Evolutionary conservation across 75 land plant species (phyloP), one percentile per base, ranked within the genome.

Genomic region (Adiantum capillusveneris): DNA sequence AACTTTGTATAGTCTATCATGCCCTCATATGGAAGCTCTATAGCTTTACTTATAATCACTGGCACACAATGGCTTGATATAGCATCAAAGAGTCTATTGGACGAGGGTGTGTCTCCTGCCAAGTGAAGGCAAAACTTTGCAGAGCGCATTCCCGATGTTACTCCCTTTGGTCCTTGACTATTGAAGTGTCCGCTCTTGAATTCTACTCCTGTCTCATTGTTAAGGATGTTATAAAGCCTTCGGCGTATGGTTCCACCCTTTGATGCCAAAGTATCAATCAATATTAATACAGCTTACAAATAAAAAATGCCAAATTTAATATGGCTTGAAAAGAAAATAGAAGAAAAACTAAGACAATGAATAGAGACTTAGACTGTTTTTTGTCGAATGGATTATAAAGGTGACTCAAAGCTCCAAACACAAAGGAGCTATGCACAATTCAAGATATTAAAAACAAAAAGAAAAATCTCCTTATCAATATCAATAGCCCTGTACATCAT

Each of bases 41-140:
- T 86, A 21, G 81, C 83, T 43, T 88, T 89, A 34, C 94, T 88
- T 27, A 88, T 75, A 16, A 88, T 82, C 21, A 88, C 94, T 19
- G 94, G 94, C 20, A 88, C 79, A 59, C 94, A 88, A 51, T 88
- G 94, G 68, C 85, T 84, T 13, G 65, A 85, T 43, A 88, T 80
- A n/a, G 94, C 85, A 68, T 88, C 94, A 69, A 85, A 88, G 0
- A 88, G 83, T n/a, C 96, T 82, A 59, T 90, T 90, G 12, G 96
- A 90, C 1, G 96, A 90, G 2, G 96, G 96, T 13, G 96, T 90
- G 68, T 90, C 96, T 1, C 96, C 96, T 2, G 96, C 96, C 44
- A 90, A 77, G 34, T 86, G 82, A 0, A 90, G 76, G 65, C 96
- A 90, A 58, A 84, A 90, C 71, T 90, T 90, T 20, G 96, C 75